These are phyloP conservation scores for Erysimum cheiranthoides DNA, from an alignment of 345 rosid species.

Conservation along the genomic window DNA sequence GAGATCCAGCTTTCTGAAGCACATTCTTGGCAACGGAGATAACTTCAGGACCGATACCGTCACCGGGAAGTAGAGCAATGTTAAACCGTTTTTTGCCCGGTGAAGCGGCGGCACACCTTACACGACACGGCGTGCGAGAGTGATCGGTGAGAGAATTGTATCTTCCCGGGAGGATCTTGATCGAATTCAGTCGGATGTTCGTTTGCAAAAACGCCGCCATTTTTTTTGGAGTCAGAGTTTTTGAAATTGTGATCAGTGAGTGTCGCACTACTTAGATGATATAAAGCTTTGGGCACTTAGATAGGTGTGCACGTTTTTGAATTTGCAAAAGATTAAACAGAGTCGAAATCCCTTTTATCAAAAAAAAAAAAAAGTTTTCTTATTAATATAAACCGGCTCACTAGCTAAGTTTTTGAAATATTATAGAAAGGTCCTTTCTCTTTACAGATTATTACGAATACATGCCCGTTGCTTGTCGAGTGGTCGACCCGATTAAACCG, in stretches of 20 bases:
- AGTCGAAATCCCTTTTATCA: too few relatives aligned
- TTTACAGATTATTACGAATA: slow-evolving; percentile 1
- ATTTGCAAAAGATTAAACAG: background rate
- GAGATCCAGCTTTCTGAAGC: slow-evolving; percentile 70
- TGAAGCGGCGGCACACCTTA: slow-evolving; percentile 61
- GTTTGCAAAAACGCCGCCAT: slow-evolving; percentile 56
- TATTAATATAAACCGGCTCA: slow-evolving; percentile 18
- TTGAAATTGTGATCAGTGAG: background rate
- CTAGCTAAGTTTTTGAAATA: background rate
- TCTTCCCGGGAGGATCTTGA: slow-evolving; percentile 37
- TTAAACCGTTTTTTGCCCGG: slow-evolving; percentile 53
- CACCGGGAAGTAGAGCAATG: slow-evolving; percentile 87
- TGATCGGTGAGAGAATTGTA: slow-evolving; percentile 40
- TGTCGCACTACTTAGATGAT: background rate
- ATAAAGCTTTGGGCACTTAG: background rate
- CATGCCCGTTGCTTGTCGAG: background rate
- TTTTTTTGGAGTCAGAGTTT: background rate
- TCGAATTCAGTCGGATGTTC: slow-evolving; percentile 29
- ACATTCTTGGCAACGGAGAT: slow-evolving; percentile 72
- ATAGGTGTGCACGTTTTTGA: slow-evolving; percentile 45
- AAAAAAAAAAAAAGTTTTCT: background rate
- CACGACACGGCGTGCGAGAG: slow-evolving; percentile 37
- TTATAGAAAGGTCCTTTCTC: background rate
- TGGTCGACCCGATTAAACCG: background rate
- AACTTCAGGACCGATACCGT: slow-evolving; percentile 93